These are phyloP conservation scores for Phytopythium chamaehyphon DNA, from an alignment of 352 stramenopile species.

Conservation along the genomic window DNA sequence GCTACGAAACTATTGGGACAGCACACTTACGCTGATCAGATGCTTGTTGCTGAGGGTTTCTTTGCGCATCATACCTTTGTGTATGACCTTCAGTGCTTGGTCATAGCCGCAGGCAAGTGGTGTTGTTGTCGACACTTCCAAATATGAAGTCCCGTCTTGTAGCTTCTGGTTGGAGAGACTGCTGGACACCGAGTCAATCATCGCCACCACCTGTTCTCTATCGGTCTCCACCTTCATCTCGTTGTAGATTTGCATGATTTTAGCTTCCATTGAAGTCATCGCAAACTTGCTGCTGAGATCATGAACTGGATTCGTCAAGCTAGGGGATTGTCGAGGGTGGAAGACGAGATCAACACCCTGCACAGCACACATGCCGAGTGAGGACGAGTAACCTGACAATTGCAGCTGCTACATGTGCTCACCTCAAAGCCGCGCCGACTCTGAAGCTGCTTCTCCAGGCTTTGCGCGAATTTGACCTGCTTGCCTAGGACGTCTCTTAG, in stretches of 20 bases:
- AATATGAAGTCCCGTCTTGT: not conserved
- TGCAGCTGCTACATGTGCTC: not conserved
- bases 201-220: no score
- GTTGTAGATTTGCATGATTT: not conserved
- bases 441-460: not conserved
- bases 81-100: not conserved
- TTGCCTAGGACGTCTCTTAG: conserved; percentile 2
- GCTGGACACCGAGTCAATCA: not conserved
- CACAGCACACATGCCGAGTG: not conserved
- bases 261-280: not conserved
- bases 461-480: conserved; percentile 1
- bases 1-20: not conserved
- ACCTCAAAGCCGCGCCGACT: conserved; percentile 5
- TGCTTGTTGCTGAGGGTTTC: conserved; percentile 2
- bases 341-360: conserved; percentile 6
- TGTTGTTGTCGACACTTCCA: conserved; percentile 4
- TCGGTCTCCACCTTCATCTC: not conserved
- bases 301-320: not conserved
- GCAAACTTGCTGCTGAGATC: not conserved
- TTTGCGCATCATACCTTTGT: not conserved
- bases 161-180: not conserved
- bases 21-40: conserved; percentile 1
- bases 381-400: not conserved
- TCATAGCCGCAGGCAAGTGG: conserved; percentile 3
- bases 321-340: not conserved